Base-by-base conservation (phyloP, 495 filamentous ascomycete species). In the Physcia stellaris region DNA sequence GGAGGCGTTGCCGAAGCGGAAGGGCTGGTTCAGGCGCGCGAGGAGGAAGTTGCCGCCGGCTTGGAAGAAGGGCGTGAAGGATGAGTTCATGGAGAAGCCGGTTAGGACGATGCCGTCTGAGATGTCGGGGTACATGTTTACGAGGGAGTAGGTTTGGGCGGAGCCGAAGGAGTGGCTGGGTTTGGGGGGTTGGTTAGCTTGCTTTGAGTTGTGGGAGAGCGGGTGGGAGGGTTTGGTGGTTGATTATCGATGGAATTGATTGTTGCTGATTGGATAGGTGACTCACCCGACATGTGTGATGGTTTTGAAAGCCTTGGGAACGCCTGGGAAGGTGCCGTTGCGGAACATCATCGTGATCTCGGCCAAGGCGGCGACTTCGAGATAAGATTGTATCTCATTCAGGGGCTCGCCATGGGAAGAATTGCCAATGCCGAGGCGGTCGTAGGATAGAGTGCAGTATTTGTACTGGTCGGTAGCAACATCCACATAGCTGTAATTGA, bases 71-170 rank as follows among this genome's bases (percentile, higher is more conserved):
- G 53, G 22, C 6, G 60, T 20, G 32, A 51, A 70, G 12, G 41
- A 45, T 3, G 39, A 22, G 37, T 63, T 64, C 29, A 54, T 51
- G 12, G 63, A 60, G 49, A 65, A 80, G 6, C 76, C 75, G 4
- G 71, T 75, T 18, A 80, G 58, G 24, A 75, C 52, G 18, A 77
- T 53, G 4, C 62, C 73, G 48, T 79, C 71, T 1, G 66, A 68
- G 42, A 67, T 54, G 30, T 53, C 47, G 1, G 74, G 74, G 42
- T 74, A 60, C 36, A 53, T 51, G 6, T 60, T 55, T 4, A 61
- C 57, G 16, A 79, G 50, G 24, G 51, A 47, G 36, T 63, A 63
- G 11, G 58, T 59, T 42, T 54, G 54, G 9, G 46, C 41, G 7
- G 64, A 67, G 10, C 64, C 64, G 46, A 66, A 67, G 3, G 64